Evolutionary conservation across 2,329 filamentous ascomycete genomes (phyloP).

Genomic region (Macrophomina tecta): DNA sequence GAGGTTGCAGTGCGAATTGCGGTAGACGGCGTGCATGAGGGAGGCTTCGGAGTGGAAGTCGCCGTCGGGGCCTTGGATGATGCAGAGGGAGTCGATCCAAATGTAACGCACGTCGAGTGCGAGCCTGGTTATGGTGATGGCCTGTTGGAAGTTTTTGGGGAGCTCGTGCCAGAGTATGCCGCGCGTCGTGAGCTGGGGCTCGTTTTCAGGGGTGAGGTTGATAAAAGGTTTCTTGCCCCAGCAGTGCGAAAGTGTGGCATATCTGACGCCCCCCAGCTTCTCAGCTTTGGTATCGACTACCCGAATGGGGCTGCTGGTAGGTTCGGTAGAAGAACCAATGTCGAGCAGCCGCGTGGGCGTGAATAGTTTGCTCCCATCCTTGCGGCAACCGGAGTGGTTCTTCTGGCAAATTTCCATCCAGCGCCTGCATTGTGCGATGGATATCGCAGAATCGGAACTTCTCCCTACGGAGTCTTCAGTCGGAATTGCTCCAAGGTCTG

Average conservation of each 20-base stretch:
- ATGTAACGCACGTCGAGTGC: slow-evolving; percentile 30
- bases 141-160: slow-evolving; percentile 36
- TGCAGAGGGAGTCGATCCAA: slow-evolving; percentile 33
- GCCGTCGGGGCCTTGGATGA: slow-evolving; percentile 27
- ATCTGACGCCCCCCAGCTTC: slow-evolving; percentile 31
- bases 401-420: slow-evolving; percentile 35
- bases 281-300: slow-evolving; percentile 33
- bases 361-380: slow-evolving; percentile 21
- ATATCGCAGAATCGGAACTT: slow-evolving; percentile 24
- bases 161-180: slow-evolving; percentile 33
- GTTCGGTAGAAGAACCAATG: slow-evolving; percentile 20
- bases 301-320: slow-evolving; percentile 23
- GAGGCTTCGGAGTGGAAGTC: slow-evolving; percentile 35
- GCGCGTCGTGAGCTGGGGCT: background rate
- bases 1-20: slow-evolving; percentile 39
- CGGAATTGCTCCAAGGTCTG: slow-evolving; percentile 23
- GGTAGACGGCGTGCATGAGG: slow-evolving; percentile 40
- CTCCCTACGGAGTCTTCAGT: slow-evolving; percentile 28
- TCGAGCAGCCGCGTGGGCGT: slow-evolving; percentile 37
- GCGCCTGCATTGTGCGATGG: slow-evolving; percentile 22
- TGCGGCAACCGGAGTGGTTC: slow-evolving; percentile 33
- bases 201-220: slow-evolving; percentile 26
- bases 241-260: slow-evolving; percentile 35
- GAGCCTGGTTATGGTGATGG: slow-evolving; percentile 33
- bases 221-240: slow-evolving; percentile 35